These are phyloP conservation scores for Neurospora crassa DNA, from an alignment of 2,329 filamentous ascomycete genomes.

Conservation along the genomic window DNA sequence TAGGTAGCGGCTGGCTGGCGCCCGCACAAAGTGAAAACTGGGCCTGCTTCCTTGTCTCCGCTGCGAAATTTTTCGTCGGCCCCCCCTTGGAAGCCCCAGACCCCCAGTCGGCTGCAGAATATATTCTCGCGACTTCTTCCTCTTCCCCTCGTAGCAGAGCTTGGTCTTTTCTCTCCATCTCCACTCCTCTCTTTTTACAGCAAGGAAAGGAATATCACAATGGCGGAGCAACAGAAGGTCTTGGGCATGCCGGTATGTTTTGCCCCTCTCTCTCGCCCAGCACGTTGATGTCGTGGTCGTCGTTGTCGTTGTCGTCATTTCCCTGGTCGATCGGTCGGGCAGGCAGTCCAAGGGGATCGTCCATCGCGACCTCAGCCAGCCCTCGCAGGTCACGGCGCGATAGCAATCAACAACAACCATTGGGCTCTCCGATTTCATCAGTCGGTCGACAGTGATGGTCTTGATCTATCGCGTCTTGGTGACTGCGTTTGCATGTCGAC, in stretches of 20 bases:
- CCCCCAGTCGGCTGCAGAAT: constrained; percentile 32
- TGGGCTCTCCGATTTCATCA: not conserved
- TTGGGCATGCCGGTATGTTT: constrained; percentile 59
- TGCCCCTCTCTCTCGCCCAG: constrained; percentile 15
- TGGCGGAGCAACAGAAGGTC: constrained; percentile 46
- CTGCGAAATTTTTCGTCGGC: constrained; percentile 39
- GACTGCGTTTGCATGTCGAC: not conserved
- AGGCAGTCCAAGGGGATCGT: not conserved
- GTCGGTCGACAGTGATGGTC: not conserved
- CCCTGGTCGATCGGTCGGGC: not conserved
- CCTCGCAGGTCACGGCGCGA: not conserved
- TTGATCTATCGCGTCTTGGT: not conserved
- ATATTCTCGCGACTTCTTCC: constrained; percentile 29
- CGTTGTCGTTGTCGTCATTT: not conserved
- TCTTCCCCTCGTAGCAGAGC: constrained; percentile 24
- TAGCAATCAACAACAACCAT: not conserved
- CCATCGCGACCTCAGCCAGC: not conserved
- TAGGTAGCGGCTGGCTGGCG: not conserved
- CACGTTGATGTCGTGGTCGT: not conserved
- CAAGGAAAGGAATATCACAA: constrained; percentile 29
- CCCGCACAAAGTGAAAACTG: constrained; percentile 34
- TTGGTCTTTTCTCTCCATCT: constrained; percentile 41
- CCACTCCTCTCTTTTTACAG: constrained; percentile 50
- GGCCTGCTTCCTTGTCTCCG: constrained; percentile 32
- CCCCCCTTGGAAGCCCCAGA: constrained; percentile 27